Conservation (phyloP, 345 rosid species). For the Mangifera indica region DNA sequence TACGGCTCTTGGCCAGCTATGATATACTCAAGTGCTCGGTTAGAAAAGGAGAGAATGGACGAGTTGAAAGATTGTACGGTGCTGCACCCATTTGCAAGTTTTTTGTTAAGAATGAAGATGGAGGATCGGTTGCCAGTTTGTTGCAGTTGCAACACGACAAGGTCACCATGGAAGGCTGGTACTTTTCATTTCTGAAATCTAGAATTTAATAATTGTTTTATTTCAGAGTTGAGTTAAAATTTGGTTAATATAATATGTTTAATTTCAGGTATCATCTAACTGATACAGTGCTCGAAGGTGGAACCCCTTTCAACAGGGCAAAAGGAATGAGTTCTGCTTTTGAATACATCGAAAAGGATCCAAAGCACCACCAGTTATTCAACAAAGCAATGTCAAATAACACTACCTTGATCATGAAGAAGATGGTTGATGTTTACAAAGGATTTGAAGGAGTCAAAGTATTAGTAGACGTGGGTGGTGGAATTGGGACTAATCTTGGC, state of each 20-base stretch:
- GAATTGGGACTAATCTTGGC: too few relatives aligned
- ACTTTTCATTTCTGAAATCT: not conserved
- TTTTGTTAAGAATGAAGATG: too few relatives aligned
- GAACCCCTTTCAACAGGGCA: constrained; percentile 33
- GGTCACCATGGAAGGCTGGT: constrained; percentile 48
- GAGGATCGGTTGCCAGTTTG: constrained; percentile 44
- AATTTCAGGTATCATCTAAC: constrained; percentile 33
- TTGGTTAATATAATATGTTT: not conserved
- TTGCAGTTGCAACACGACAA: constrained; percentile 37
- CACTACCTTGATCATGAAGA: not conserved
- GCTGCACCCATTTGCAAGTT: too few relatives aligned
- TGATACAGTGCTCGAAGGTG: constrained; percentile 37
- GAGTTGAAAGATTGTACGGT: too few relatives aligned
- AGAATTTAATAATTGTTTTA: too few relatives aligned
- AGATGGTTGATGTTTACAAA: not conserved
- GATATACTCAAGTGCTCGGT: too few relatives aligned
- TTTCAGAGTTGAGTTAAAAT: too few relatives aligned
- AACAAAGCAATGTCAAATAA: not conserved
- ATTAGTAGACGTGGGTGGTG: too few relatives aligned
- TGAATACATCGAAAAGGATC: constrained; percentile 7
- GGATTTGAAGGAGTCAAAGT: too few relatives aligned
- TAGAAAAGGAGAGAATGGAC: too few relatives aligned
- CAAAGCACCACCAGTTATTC: too few relatives aligned
- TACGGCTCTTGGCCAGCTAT: too few relatives aligned
- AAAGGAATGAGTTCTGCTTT: constrained; percentile 28